These are phyloP conservation scores for Rhodofomes roseus DNA, from an alignment of 1,284 basidiomycete genomes.

Conservation along the genomic window DNA sequence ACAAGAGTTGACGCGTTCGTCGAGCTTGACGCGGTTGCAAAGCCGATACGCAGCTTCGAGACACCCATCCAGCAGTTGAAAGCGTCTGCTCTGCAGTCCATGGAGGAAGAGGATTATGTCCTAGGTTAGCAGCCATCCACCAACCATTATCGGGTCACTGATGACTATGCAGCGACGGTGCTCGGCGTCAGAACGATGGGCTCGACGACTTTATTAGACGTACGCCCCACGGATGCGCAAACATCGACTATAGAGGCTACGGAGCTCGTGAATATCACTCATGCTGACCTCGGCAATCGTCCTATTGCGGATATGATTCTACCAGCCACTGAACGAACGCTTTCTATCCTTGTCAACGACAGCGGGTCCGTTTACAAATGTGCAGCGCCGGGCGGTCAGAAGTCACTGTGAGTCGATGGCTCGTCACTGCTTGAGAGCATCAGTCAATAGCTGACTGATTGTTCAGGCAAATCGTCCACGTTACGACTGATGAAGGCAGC, in stretches of 20 bases:
- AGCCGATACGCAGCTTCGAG: conserved; percentile 41
- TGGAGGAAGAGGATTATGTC: conserved; percentile 2
- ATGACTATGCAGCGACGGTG: conserved; percentile 5
- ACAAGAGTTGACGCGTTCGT: conserved; percentile 30
- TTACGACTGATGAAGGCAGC: not conserved
- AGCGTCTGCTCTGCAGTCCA: conserved; percentile 9
- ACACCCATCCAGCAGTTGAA: conserved; percentile 41
- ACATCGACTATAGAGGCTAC: conserved; percentile 3
- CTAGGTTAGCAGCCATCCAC: not conserved
- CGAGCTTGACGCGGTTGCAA: conserved; percentile 30
- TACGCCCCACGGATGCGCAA: not conserved
- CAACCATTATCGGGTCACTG: not conserved
- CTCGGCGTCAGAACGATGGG: conserved; percentile 20
- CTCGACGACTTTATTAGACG: conserved; percentile 11
- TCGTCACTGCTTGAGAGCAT: not conserved
- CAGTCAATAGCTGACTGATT: not conserved
- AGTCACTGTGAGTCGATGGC: conserved; percentile 11
- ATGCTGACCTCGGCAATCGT: conserved; percentile 37
- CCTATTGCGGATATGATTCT: conserved; percentile 38
- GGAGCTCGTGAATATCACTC: conserved; percentile 30
- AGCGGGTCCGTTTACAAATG: conserved; percentile 42
- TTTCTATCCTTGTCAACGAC: conserved; percentile 38
- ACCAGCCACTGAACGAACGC: conserved; percentile 10
- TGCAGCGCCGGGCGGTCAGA: conserved; percentile 11
- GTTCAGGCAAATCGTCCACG: conserved; percentile 14